Percentiles rank a stretch among this genome's conserved stretches.
phyloP scores from a whole-genome alignment of 169 alveolate species.

The Cryptosporidium bovis region DNA sequence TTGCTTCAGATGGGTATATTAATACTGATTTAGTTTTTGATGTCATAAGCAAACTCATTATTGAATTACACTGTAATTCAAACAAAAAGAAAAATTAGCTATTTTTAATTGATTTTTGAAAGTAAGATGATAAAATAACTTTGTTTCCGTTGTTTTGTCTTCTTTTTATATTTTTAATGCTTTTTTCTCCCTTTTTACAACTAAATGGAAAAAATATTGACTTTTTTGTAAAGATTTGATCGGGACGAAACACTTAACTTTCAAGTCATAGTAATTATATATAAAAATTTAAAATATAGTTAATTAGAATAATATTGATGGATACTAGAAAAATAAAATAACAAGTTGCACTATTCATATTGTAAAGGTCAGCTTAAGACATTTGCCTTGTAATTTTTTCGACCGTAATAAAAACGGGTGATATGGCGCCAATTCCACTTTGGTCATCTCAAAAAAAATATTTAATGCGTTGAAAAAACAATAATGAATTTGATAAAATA shows the following conservation, averaged over 20 bases:
- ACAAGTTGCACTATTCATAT: too few species aligned
- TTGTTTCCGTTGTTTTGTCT: not conserved
- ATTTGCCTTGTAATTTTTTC: not conserved
- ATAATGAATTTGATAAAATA: not conserved
- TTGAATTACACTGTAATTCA: constrained; percentile 15
- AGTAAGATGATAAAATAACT: not conserved
- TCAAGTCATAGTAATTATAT: too few species aligned
- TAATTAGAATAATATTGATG: too few species aligned
- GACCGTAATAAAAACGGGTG: constrained; percentile 36
- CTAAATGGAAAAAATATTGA: too few species aligned
- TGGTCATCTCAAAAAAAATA: constrained; percentile 22
- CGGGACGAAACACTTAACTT: too few species aligned
- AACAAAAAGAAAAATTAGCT: constrained; percentile 19
- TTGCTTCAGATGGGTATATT: constrained; percentile 46
- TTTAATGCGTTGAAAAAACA: not conserved
- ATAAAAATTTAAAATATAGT: too few species aligned
- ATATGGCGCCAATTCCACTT: constrained; percentile 73
- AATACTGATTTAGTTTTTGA: constrained; percentile 44
- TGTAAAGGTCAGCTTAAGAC: not conserved
- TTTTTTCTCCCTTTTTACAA: too few species aligned
- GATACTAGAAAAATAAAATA: too few species aligned
- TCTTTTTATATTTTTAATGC: not conserved
- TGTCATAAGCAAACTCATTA: constrained; percentile 10
- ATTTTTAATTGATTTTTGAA: not conserved
- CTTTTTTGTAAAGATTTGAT: too few species aligned